Evolutionary conservation across 352 stramenopile genomes (phyloP).

Genomic region (Globisporangium okanoganense): DNA sequence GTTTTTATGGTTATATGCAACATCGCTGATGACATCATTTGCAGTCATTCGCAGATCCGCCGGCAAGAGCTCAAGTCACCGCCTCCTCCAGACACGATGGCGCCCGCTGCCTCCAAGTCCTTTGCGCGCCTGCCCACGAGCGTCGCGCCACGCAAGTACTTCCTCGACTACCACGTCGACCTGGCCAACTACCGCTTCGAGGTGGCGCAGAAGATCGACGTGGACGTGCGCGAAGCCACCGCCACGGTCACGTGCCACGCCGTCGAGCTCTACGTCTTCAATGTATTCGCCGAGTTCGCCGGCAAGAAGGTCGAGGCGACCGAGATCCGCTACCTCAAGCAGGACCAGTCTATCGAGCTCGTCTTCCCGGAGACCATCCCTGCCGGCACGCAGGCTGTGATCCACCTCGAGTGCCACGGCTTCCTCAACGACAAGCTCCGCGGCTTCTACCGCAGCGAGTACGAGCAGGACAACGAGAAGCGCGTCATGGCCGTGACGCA

Average conservation of each 20-base stretch:
- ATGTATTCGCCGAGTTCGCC: slow-evolving; percentile 47
- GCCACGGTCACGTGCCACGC: slow-evolving; percentile 90
- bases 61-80: background rate
- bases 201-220: slow-evolving; percentile 52
- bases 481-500: slow-evolving; percentile 93
- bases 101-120: slow-evolving; percentile 22
- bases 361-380: slow-evolving; percentile 43
- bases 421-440: slow-evolving; percentile 92
- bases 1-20: too few relatives aligned
- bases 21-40: background rate
- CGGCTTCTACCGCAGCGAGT: slow-evolving; percentile 95
- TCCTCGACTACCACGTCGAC: slow-evolving; percentile 77
- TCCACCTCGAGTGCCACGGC: slow-evolving; percentile 57
- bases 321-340: slow-evolving; percentile 52
- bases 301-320: slow-evolving; percentile 36
- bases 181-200: slow-evolving; percentile 71
- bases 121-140: slow-evolving; percentile 66
- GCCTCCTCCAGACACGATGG: background rate
- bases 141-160: slow-evolving; percentile 68
- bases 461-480: slow-evolving; percentile 87
- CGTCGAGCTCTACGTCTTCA: slow-evolving; percentile 90
- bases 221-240: slow-evolving; percentile 61
- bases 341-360: slow-evolving; percentile 57
- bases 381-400: slow-evolving; percentile 21
- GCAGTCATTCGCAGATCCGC: background rate